A percentile compares a stretch with the other conserved stretches of the same genome.
These are phyloP conservation scores for Pleurotus salmoneostramineus DNA, from an alignment of 768 basidiomycete genomes.

Conservation along the genomic window DNA sequence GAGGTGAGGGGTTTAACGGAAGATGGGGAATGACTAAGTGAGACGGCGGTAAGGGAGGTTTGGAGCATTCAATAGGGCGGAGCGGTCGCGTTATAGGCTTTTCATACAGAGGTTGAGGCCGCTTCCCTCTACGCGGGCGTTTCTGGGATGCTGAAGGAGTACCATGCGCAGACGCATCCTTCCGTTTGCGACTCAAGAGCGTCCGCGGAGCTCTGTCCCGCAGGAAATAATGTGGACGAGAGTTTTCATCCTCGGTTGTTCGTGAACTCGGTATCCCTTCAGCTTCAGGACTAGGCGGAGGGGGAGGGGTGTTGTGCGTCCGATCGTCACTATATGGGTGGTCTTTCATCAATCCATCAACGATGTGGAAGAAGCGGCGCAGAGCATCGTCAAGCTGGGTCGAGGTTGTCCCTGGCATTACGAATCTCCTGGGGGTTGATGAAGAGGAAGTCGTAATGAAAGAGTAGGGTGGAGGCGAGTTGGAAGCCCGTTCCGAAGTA, in stretches of 20 bases:
- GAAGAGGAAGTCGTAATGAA: not conserved
- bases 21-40: not conserved
- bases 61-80: not conserved
- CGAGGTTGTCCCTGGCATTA: slow-evolving; percentile 16
- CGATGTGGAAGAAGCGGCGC: slow-evolving; percentile 9
- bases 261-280: not conserved
- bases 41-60: not conserved
- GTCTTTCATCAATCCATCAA: slow-evolving; percentile 3
- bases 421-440: slow-evolving; percentile 12
- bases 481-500: not conserved
- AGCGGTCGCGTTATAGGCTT: not conserved
- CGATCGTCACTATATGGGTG: not conserved
- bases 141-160: not conserved
- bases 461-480: not conserved
- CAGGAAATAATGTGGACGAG: not conserved
- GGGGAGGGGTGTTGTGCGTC: not conserved
- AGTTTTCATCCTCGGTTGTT: not conserved
- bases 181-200: not conserved
- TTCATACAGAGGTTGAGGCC: not conserved
- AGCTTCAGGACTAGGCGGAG: not conserved
- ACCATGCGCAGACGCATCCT: not conserved
- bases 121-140: not conserved
- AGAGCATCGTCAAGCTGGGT: slow-evolving; percentile 12
- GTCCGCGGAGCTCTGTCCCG: not conserved
- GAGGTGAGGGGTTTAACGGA: not conserved